A percentile compares a stretch with the other conserved stretches of the same genome.
Evolutionary conservation across 495 filamentous ascomycete genomes (phyloP).

Genomic region (Extremus antarcticus): DNA sequence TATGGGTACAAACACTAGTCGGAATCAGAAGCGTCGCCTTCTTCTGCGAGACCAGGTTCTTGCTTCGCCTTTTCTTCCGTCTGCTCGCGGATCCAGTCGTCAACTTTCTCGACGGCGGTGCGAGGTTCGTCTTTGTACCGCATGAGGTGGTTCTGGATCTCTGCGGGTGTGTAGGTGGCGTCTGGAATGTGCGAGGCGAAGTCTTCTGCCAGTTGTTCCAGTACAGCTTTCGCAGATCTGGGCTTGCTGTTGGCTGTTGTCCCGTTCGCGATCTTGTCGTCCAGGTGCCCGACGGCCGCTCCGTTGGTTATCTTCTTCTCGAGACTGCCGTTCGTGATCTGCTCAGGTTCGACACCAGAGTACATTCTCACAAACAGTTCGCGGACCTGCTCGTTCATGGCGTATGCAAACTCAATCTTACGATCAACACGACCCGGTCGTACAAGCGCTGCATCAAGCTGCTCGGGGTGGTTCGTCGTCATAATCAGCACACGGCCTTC

Average conservation of each 20-base stretch:
- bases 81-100: slow-evolving; percentile 22
- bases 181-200: slow-evolving; percentile 55
- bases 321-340: background rate
- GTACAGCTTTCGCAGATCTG: slow-evolving; percentile 7
- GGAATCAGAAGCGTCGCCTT: background rate
- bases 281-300: background rate
- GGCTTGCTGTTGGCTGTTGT: background rate
- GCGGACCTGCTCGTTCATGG: slow-evolving; percentile 48
- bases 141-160: slow-evolving; percentile 59
- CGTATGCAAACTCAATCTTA: slow-evolving; percentile 57
- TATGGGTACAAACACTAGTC: background rate
- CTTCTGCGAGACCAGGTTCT: background rate
- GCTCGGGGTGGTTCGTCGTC: slow-evolving; percentile 71
- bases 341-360: slow-evolving; percentile 21
- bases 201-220: slow-evolving; percentile 36
- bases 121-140: slow-evolving; percentile 29
- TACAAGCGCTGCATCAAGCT: slow-evolving; percentile 63
- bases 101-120: slow-evolving; percentile 25
- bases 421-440: slow-evolving; percentile 68
- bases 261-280: background rate
- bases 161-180: slow-evolving; percentile 58
- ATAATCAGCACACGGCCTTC: slow-evolving; percentile 75
- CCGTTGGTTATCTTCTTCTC: background rate
- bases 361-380: slow-evolving; percentile 69
- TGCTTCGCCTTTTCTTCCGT: slow-evolving; percentile 20